A percentile compares a stretch with the other conserved stretches of the same genome.
Evolutionary conservation across 306 rosid genomes (phyloP).

Genomic region (Prunus persica): DNA sequence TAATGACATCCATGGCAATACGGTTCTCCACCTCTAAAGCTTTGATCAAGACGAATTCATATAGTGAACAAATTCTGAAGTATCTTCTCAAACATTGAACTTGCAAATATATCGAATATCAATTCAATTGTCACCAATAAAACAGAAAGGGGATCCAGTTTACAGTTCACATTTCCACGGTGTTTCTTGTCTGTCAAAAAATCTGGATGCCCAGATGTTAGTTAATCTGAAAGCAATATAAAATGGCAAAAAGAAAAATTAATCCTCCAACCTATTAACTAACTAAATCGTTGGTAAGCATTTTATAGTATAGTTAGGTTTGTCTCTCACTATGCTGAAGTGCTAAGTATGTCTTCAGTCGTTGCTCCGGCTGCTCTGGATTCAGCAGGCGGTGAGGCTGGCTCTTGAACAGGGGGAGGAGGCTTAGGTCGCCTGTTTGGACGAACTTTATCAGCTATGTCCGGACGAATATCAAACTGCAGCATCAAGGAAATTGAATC

Average conservation of each 20-base stretch:
- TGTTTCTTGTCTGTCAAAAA: constrained; percentile 15
- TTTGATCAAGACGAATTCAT: background rate
- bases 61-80: background rate
- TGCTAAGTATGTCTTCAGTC: constrained; percentile 42
- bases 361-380: constrained; percentile 2
- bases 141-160: constrained; percentile 13
- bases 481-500: constrained; percentile 19
- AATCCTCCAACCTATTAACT: constrained; percentile 9
- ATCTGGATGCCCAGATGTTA: constrained; percentile 8
- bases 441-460: constrained; percentile 56
- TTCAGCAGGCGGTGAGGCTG: constrained; percentile 33
- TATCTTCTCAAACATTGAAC: background rate
- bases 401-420: constrained; percentile 45
- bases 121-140: background rate
- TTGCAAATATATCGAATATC: background rate
- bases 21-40: background rate
- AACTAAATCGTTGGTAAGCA: constrained; percentile 17
- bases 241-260: background rate
- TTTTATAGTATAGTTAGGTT: constrained; percentile 13
- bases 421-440: constrained; percentile 64
- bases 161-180: background rate
- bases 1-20: background rate
- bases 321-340: constrained; percentile 50
- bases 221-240: constrained; percentile 1
- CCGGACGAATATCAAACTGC: constrained; percentile 59